Evolutionary conservation across 441 rosid genomes (phyloP), one percentile per base, ranked within the genome.

Genomic region (Erodium trifolium): DNA sequence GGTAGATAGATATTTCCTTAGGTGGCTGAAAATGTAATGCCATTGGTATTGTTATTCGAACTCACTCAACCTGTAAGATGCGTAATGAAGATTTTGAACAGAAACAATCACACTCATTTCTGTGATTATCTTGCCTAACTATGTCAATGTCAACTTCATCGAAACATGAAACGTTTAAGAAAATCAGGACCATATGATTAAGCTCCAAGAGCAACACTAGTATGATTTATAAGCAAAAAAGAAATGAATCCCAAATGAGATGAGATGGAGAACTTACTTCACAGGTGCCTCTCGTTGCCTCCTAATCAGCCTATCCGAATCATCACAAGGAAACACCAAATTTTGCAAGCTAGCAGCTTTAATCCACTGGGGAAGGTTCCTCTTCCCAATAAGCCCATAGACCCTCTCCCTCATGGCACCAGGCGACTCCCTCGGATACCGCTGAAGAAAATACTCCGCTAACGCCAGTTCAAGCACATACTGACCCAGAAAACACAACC

Each of bases 381-480:
- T 89, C 87, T 91, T 93, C 75, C 99, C 99, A 72, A 91, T 87
- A 88, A 93, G 82, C 68, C 79, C 95, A 78, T 78, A 93, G 73
- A 87, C 93, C 73, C 99, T 89, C 79, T 93, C 97, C 84, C 99
- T 85, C 87, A 93, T 77, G 0, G 97, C 96, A 3, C 86, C 97
- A 0, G 97, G 99, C 0, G 88, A 83, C 17, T 93, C 96, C 78
- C 99, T 87, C 5, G 96, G 97, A 75, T 88, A 93, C 83, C 95
- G 84, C 88, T 91, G 96, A 84, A 93, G 66, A 81, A 88, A 89
- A 81, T 72, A 87, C 84, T 91, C 99, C 2, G 88, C 78, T 3
- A 89, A 64, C 0, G 88, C 91, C 84, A 93, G 73, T 82, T 91
- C 99, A 72, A 93, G 81, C 75, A 93, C 99, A 68, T 87, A 93